Conservation (phyloP, 768 basidiomycete genomes). For the Russula emetica region DNA sequence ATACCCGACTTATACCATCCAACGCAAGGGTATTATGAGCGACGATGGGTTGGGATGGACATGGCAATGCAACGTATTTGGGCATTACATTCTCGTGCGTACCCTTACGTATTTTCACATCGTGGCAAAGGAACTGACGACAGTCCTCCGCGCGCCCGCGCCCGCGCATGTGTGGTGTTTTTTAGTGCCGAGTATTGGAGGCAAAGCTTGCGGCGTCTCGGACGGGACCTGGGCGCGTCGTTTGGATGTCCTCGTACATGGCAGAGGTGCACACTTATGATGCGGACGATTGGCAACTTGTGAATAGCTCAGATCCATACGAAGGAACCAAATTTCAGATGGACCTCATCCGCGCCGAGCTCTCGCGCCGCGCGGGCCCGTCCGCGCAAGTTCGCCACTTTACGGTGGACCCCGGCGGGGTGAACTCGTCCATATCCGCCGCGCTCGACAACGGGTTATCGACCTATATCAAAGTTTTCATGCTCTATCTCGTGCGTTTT, state of each 20-base stretch:
- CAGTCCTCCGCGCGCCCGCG: not conserved
- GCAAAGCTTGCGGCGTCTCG: conserved; percentile 46
- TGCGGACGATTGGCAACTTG: conserved; percentile 67
- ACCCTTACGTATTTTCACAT: not conserved
- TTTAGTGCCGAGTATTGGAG: conserved; percentile 61
- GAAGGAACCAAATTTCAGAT: conserved; percentile 73
- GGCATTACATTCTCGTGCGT: conserved; percentile 73
- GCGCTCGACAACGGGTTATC: conserved; percentile 45
- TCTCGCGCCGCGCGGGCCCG: conserved; percentile 45
- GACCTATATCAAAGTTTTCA: conserved; percentile 45
- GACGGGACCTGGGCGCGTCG: conserved; percentile 49
- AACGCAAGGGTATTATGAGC: conserved; percentile 55
- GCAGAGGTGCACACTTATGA: conserved; percentile 52
- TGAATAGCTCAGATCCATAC: conserved; percentile 58
- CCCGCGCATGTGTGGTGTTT: conserved; percentile 9
- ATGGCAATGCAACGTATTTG: conserved; percentile 84
- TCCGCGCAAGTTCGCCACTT: conserved; percentile 48
- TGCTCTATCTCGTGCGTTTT: conserved; percentile 61
- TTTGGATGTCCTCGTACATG: conserved; percentile 79
- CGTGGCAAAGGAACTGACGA: not conserved
- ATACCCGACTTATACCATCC: conserved; percentile 52
- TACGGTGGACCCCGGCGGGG: conserved; percentile 65
- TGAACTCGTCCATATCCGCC: conserved; percentile 55
- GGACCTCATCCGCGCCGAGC: conserved; percentile 55
- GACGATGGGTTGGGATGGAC: conserved; percentile 71